These are phyloP conservation scores for Withania somnifera DNA, from an alignment of 305 asterid genomes.

Conservation along the genomic window DNA sequence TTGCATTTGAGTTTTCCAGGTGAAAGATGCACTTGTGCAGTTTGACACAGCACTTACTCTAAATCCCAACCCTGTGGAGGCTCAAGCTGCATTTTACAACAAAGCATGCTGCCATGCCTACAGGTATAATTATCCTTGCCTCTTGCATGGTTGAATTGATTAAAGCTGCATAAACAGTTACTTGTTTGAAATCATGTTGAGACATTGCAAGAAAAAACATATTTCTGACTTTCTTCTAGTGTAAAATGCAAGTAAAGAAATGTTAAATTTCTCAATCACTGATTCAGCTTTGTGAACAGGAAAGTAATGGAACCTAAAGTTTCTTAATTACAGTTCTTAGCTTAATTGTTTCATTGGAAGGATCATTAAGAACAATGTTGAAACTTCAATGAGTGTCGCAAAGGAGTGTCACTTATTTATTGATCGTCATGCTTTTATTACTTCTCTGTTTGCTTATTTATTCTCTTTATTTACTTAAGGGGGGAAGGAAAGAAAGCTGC, in stretches of 20 bases:
- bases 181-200: neutral
- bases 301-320: neutral
- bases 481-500: slow-evolving; percentile 90
- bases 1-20: slow-evolving; percentile 28
- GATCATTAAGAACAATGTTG: neutral
- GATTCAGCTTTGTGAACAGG: neutral
- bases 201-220: neutral
- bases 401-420: neutral
- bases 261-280: neutral
- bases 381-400: neutral
- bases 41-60: slow-evolving; percentile 85
- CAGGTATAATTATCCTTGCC: slow-evolving; percentile 31
- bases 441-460: slow-evolving; percentile 5
- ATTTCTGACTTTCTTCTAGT: neutral
- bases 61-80: slow-evolving; percentile 60
- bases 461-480: slow-evolving; percentile 37
- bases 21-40: slow-evolving; percentile 80
- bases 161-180: neutral
- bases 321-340: neutral
- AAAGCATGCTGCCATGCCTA: slow-evolving; percentile 98
- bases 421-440: neutral
- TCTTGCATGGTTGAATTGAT: neutral
- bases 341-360: neutral
- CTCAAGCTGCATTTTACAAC: slow-evolving; percentile 93
- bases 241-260: neutral